Percentiles rank a stretch among this genome's conserved stretches.
These are phyloP conservation scores for Epichloe festucae DNA, from an alignment of 2,329 filamentous ascomycete genomes.

Conservation along the genomic window DNA sequence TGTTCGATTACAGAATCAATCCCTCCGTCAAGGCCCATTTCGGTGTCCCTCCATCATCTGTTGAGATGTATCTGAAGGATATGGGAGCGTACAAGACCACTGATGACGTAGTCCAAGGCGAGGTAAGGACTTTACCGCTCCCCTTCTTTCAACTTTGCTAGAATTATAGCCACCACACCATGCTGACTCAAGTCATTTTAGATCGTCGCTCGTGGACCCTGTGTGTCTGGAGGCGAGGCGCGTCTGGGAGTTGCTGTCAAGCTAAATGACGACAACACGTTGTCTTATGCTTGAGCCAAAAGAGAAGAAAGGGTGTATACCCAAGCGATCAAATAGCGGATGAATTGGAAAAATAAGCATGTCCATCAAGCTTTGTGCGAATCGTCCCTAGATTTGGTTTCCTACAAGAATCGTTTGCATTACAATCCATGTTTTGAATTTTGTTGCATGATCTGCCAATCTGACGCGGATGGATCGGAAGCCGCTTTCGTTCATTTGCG, in stretches of 20 bases:
- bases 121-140: constrained; percentile 34
- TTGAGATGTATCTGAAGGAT: constrained; percentile 66
- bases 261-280: constrained; percentile 60
- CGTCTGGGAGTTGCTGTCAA: constrained; percentile 49
- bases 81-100: constrained; percentile 46
- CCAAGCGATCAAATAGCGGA: background rate
- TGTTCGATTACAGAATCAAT: constrained; percentile 69
- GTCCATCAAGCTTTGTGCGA: background rate
- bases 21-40: constrained; percentile 47
- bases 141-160: background rate
- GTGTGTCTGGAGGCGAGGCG: constrained; percentile 55
- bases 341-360: background rate
- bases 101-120: constrained; percentile 47
- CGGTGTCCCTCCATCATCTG: constrained; percentile 64
- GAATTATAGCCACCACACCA: too few species aligned
- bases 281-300: constrained; percentile 37
- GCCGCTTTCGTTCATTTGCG: too few species aligned
- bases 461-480: background rate
- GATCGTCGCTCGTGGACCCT: constrained; percentile 61
- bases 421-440: background rate
- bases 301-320: background rate
- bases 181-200: constrained; percentile 18
- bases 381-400: background rate
- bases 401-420: background rate
- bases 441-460: background rate